These are phyloP conservation scores for Neophaeococcomyces aloes DNA, from an alignment of 2,329 filamentous ascomycete species.

Conservation along the genomic window DNA sequence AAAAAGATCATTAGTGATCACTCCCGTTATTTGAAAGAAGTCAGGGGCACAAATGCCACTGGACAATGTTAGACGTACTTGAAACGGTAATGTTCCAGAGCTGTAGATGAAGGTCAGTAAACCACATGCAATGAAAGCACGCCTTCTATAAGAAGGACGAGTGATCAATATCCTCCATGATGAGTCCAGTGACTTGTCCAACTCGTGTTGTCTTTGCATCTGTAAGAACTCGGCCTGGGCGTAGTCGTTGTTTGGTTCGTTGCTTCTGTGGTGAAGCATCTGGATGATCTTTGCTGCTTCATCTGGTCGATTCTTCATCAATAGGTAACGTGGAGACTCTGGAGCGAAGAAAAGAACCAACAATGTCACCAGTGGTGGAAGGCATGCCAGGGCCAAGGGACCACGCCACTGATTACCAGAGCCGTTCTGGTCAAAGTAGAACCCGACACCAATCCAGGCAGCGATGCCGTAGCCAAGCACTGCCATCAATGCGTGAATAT, in stretches of 20 bases:
- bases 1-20: slow-evolving; percentile 11
- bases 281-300: slow-evolving; percentile 20
- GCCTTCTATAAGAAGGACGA: slow-evolving; percentile 14
- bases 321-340: slow-evolving; percentile 22
- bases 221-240: slow-evolving; percentile 15
- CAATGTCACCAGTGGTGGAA: slow-evolving; percentile 16
- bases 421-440: slow-evolving; percentile 11
- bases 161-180: slow-evolving; percentile 11
- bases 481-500: slow-evolving; percentile 12
- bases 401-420: slow-evolving; percentile 13
- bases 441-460: slow-evolving; percentile 15
- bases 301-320: slow-evolving; percentile 21
- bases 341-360: slow-evolving; percentile 18
- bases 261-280: slow-evolving; percentile 16
- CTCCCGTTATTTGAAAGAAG: not conserved
- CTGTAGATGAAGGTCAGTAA: slow-evolving; percentile 15
- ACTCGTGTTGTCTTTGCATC: slow-evolving; percentile 15
- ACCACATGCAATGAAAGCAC: slow-evolving; percentile 12
- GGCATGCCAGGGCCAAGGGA: slow-evolving; percentile 12
- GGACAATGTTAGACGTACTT: no score
- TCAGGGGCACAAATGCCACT: no score
- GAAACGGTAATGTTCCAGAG: not conserved
- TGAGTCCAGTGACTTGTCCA: slow-evolving; percentile 12
- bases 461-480: slow-evolving; percentile 12
- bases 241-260: slow-evolving; percentile 13